Conservation (phyloP, 768 basidiomycete species). For the Guyanaporus albipodus region DNA sequence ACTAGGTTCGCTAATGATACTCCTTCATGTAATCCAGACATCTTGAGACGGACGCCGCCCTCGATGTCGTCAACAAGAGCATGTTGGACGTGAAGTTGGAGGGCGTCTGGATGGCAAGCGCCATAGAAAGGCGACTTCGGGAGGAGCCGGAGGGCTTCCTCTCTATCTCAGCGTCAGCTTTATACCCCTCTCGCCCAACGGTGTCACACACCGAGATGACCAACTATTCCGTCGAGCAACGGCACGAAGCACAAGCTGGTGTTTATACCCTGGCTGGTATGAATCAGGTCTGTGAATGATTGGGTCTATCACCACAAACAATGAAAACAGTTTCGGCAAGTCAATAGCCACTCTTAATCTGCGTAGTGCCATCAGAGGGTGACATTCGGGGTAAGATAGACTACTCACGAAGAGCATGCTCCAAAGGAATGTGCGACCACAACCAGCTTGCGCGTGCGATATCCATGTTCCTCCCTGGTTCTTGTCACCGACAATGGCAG, state of each 20-base stretch:
- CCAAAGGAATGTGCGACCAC: conserved; percentile 84
- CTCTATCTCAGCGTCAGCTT: conserved; percentile 34
- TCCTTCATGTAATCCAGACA: conserved; percentile 61
- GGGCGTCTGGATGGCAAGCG: conserved; percentile 62
- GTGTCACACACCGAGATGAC: conserved; percentile 51
- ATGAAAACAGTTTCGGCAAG: conserved; percentile 63
- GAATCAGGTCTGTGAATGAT: conserved; percentile 42
- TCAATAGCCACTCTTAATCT: conserved; percentile 65
- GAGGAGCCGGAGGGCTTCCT: conserved; percentile 54
- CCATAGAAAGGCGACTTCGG: conserved; percentile 59
- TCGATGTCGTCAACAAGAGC: conserved; percentile 38
- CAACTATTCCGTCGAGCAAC: conserved; percentile 59
- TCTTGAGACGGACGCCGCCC: conserved; percentile 57
- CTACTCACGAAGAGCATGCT: conserved; percentile 66
- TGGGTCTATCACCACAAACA: conserved; percentile 75
- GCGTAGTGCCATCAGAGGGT: background rate
- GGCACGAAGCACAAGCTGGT: conserved; percentile 38
- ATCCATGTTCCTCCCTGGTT: conserved; percentile 47
- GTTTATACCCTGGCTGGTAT: too few species aligned
- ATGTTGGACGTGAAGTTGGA: conserved; percentile 59
- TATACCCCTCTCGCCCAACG: background rate
- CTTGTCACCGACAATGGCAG: conserved; percentile 41
- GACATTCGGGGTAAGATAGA: background rate
- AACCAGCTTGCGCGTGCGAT: conserved; percentile 50
- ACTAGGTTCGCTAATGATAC: conserved; percentile 51